These are phyloP conservation scores for Cocos nucifera DNA, from an alignment of 176 grass and related monocot species.

Conservation along the genomic window DNA sequence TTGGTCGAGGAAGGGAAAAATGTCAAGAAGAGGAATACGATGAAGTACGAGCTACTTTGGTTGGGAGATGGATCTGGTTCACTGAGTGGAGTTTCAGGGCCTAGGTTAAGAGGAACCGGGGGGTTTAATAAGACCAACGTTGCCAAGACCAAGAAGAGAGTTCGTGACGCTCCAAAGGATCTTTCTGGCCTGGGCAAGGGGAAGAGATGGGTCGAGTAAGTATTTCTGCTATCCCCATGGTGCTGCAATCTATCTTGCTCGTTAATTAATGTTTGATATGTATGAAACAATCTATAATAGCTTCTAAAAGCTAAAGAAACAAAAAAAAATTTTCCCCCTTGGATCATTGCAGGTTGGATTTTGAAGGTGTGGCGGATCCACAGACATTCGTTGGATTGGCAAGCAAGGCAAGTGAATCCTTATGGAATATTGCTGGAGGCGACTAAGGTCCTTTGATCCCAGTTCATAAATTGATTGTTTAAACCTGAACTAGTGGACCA, in stretches of 20 bases:
- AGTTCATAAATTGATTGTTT: too few relatives aligned
- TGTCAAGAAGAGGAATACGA: not conserved
- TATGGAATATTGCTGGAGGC: not conserved
- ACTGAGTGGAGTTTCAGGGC: conserved; percentile 16
- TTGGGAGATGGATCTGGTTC: conserved; percentile 26
- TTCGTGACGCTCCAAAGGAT: conserved; percentile 27
- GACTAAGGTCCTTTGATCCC: too few relatives aligned
- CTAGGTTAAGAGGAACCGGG: conserved; percentile 15
- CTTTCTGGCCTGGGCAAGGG: conserved; percentile 20
- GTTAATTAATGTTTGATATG: too few relatives aligned
- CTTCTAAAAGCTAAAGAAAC: too few relatives aligned
- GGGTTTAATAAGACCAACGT: conserved; percentile 19
- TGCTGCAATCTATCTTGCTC: not conserved
- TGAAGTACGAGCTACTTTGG: conserved; percentile 38
- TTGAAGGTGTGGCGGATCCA: conserved; percentile 40
- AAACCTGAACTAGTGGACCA: not conserved
- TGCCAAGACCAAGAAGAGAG: conserved; percentile 17
- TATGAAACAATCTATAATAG: too few relatives aligned
- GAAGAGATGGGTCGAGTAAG: conserved; percentile 91
- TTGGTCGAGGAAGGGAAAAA: not conserved
- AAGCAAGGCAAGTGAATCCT: conserved; percentile 57
- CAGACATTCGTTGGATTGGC: conserved; percentile 46
- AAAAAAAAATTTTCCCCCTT: too few relatives aligned
- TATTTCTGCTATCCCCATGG: conserved; percentile 15
- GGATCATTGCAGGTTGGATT: conserved; percentile 41